phyloP scores from a whole-genome alignment of 257 asterid genomes.

The Solanum chiquidenum region DNA sequence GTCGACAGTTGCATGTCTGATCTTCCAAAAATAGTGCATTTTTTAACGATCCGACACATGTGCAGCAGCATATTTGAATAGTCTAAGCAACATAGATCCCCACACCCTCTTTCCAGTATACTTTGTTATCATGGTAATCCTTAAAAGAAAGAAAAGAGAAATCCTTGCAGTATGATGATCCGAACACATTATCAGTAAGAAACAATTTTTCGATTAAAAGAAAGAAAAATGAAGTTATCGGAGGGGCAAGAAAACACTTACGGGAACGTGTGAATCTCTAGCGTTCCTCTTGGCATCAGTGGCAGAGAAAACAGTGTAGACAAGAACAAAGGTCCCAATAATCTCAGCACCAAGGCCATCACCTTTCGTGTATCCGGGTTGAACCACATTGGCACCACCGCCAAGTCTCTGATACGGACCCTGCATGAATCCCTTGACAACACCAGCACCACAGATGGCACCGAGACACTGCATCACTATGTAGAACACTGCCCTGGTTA shows the following conservation, averaged over 20 bases:
- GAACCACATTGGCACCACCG: slow-evolving; percentile 32
- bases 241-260: not conserved
- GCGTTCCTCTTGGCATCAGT: slow-evolving; percentile 48
- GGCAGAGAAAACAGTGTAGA: slow-evolving; percentile 47
- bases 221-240: not conserved
- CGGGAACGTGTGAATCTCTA: slow-evolving; percentile 46
- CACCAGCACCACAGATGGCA: slow-evolving; percentile 45
- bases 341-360: slow-evolving; percentile 45
- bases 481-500: slow-evolving; percentile 40
- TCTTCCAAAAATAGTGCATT: not conserved
- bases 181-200: not conserved
- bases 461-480: slow-evolving; percentile 47
- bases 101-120: not conserved
- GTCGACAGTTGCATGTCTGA: not conserved
- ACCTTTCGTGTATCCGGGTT: slow-evolving; percentile 36
- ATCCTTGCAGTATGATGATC: not conserved
- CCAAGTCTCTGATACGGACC: slow-evolving; percentile 13
- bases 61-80: not conserved
- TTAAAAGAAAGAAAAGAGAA: not conserved
- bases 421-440: slow-evolving; percentile 33
- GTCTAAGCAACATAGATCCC: not conserved
- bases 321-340: slow-evolving; percentile 38
- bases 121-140: not conserved
- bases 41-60: not conserved
- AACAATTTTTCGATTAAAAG: not conserved